Conservation (phyloP, 805 yeast genomes). For the Candida silvicultrix region DNA sequence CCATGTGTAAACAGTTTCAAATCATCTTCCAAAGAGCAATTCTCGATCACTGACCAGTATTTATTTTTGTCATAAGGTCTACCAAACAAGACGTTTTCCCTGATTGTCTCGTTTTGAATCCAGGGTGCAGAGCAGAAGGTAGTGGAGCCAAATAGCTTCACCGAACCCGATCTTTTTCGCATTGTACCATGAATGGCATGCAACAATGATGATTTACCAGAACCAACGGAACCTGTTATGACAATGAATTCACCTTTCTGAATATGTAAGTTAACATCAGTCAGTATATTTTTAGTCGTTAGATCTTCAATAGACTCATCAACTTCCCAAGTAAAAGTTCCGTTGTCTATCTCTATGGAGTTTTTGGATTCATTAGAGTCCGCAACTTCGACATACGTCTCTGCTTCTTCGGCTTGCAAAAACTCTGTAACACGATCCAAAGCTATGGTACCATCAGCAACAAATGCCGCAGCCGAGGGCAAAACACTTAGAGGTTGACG, state of each 20-base stretch:
- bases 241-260: slow-evolving; percentile 49
- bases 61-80: slow-evolving; percentile 75
- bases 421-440: slow-evolving; percentile 46
- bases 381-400: slow-evolving; percentile 38
- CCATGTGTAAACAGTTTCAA: slow-evolving; percentile 43
- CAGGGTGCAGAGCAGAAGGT: slow-evolving; percentile 77
- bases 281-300: slow-evolving; percentile 32
- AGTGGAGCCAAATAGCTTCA: slow-evolving; percentile 32
- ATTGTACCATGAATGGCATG: slow-evolving; percentile 50
- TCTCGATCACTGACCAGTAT: slow-evolving; percentile 60
- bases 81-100: slow-evolving; percentile 88
- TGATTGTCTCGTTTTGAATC: slow-evolving; percentile 93
- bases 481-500: slow-evolving; percentile 53
- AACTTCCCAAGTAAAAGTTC: slow-evolving; percentile 48
- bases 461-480: slow-evolving; percentile 48
- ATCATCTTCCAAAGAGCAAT: slow-evolving; percentile 44
- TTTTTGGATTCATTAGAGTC: slow-evolving; percentile 35
- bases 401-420: slow-evolving; percentile 39
- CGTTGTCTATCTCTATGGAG: slow-evolving; percentile 42
- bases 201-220: slow-evolving; percentile 58
- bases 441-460: slow-evolving; percentile 56
- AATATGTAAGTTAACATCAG: slow-evolving; percentile 39
- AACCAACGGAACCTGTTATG: slow-evolving; percentile 61
- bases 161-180: slow-evolving; percentile 32
- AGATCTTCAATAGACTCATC: slow-evolving; percentile 2